Evolutionary conservation across 2,329 filamentous ascomycete genomes (phyloP).

Genomic region (Epichloe scottii): DNA sequence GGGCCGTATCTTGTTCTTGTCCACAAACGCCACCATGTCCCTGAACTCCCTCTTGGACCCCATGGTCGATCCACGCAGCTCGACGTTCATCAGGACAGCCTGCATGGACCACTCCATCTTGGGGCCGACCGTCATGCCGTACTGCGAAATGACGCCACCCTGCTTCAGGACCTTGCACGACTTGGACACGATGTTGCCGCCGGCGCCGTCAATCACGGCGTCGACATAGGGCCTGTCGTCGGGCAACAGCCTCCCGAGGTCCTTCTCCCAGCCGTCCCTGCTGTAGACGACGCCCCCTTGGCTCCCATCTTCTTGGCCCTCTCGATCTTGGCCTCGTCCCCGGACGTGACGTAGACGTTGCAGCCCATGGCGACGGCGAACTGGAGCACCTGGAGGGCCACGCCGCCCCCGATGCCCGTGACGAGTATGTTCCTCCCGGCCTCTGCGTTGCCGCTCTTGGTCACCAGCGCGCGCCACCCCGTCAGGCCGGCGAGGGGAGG

Average conservation of each 20-base stretch:
- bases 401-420: slow-evolving; percentile 87
- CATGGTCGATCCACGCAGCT: slow-evolving; percentile 81
- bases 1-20: slow-evolving; percentile 58
- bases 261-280: slow-evolving; percentile 68
- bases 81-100: slow-evolving; percentile 77
- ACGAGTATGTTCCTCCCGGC: slow-evolving; percentile 65
- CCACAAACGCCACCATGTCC: slow-evolving; percentile 82
- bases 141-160: slow-evolving; percentile 73
- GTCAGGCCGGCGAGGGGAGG: slow-evolving; percentile 78
- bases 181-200: slow-evolving; percentile 68
- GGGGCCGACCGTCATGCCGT: slow-evolving; percentile 82
- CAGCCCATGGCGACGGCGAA: slow-evolving; percentile 66
- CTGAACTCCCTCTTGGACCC: slow-evolving; percentile 77
- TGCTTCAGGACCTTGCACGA: slow-evolving; percentile 57
- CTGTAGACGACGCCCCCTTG: slow-evolving; percentile 73
- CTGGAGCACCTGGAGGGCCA: slow-evolving; percentile 69
- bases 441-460: slow-evolving; percentile 51
- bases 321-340: slow-evolving; percentile 61
- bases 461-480: slow-evolving; percentile 74
- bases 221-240: slow-evolving; percentile 58
- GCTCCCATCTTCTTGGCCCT: slow-evolving; percentile 63
- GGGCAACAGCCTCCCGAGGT: slow-evolving; percentile 51
- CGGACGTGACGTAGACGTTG: slow-evolving; percentile 71
- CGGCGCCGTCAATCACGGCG: slow-evolving; percentile 81
- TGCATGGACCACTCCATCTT: slow-evolving; percentile 80